Conservation (phyloP, 495 filamentous ascomycete genomes). For the Penicillium taxi region DNA sequence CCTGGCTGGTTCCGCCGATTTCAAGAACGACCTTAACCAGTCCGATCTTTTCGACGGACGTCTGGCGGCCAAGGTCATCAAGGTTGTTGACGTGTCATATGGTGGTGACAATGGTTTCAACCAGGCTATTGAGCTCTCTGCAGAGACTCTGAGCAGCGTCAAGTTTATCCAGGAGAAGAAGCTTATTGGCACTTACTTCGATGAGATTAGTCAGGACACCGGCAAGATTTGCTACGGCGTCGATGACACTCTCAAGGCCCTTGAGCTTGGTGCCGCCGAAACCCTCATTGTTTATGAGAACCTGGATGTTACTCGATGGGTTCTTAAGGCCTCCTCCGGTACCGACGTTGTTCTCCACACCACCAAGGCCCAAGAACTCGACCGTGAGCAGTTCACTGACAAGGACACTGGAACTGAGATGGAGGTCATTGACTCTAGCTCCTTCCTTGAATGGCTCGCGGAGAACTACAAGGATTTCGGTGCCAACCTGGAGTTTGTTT, state of each 20-base stretch:
- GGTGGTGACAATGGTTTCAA: constrained; percentile 99
- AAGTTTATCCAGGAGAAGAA: constrained; percentile 99
- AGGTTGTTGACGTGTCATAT: constrained; percentile 97
- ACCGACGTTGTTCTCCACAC: constrained; percentile 71
- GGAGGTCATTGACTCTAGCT: constrained; percentile 75
- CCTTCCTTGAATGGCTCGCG: constrained; percentile 97
- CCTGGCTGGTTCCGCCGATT: constrained; percentile 93
- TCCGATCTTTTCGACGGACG: constrained; percentile 95
- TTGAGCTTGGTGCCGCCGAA: constrained; percentile 92
- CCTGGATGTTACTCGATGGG: constrained; percentile 85
- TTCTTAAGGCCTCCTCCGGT: constrained; percentile 68
- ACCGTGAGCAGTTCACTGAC: constrained; percentile 83
- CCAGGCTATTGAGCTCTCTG: constrained; percentile 91
- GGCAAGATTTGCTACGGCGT: constrained; percentile 96
- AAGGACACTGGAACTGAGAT: constrained; percentile 93
- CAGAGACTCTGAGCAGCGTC: constrained; percentile 96
- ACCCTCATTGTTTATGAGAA: constrained; percentile 97
- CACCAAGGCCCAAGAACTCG: constrained; percentile 73
- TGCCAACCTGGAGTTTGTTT: constrained; percentile 94
- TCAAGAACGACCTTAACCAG: constrained; percentile 98
- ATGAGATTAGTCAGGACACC: constrained; percentile 95
- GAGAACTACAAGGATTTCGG: constrained; percentile 97
- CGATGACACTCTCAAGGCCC: constrained; percentile 94
- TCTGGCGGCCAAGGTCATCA: constrained; percentile 90
- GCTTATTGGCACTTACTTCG: constrained; percentile 95